These are phyloP conservation scores for Marsdenia floribunda DNA, from an alignment of 257 asterid species.

Conservation along the genomic window DNA sequence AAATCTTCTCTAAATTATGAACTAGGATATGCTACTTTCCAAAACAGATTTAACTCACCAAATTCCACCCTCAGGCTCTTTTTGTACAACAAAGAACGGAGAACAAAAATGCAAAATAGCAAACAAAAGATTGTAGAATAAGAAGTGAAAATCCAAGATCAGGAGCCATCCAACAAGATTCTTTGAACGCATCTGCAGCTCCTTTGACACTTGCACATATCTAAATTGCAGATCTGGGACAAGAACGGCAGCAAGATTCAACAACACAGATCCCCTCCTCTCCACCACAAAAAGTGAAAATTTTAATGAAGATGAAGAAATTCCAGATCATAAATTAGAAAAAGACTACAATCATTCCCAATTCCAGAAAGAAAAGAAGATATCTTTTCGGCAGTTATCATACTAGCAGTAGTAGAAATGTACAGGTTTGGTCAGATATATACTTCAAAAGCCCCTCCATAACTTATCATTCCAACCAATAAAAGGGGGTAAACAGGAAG, in stretches of 20 bases:
- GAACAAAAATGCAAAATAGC: not conserved
- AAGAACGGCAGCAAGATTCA: conserved; percentile 4
- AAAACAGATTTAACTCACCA: not conserved
- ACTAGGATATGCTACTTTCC: not conserved
- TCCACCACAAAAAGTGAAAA: conserved; percentile 8
- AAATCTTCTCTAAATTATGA: not conserved
- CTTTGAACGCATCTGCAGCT: not conserved
- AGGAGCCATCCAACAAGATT: conserved; percentile 5
- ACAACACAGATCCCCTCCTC: conserved; percentile 16
- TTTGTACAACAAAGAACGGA: not conserved
- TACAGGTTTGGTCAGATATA: conserved; percentile 4
- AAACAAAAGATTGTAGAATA: not conserved
- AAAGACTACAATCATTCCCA: not conserved
- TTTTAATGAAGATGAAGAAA: conserved; percentile 7
- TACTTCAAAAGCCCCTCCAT: conserved; percentile 10
- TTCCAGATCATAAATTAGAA: conserved; percentile 17
- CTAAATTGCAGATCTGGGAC: conserved; percentile 26
- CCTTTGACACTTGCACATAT: not conserved
- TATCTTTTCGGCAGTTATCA: not conserved
- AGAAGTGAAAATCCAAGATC: conserved; percentile 14
- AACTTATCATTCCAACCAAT: not conserved
- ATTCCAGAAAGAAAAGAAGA: not conserved
- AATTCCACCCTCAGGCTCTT: not conserved
- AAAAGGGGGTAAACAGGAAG: not conserved
- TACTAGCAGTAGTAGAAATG: not conserved